phyloP scores from a whole-genome alignment of 2,329 filamentous ascomycete species.

The Pyrenochaeta sp. region DNA sequence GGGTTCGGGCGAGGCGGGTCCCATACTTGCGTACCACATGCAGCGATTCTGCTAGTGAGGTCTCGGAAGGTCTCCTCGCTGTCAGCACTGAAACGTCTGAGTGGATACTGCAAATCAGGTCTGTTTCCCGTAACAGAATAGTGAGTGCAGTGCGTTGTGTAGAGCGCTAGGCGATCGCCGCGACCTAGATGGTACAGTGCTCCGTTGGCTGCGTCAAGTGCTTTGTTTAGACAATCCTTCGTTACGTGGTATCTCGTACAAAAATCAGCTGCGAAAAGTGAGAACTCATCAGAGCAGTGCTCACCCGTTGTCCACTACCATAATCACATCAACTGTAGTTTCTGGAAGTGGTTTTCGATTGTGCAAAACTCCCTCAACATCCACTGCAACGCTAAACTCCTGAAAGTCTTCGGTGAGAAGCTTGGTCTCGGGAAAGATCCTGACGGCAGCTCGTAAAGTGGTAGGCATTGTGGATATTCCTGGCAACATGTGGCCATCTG shows the following conservation, averaged over 20 bases:
- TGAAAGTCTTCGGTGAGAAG: conserved; percentile 27
- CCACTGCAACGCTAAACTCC: conserved; percentile 42
- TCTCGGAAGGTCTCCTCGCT: conserved; percentile 26
- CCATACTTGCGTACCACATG: conserved; percentile 34
- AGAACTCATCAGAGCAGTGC: background rate
- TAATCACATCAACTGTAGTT: conserved; percentile 41
- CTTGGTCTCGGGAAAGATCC: conserved; percentile 30
- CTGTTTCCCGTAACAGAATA: conserved; percentile 33
- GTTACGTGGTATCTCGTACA: conserved; percentile 39
- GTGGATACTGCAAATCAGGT: conserved; percentile 35
- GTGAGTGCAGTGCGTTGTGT: conserved; percentile 43
- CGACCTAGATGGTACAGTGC: conserved; percentile 26
- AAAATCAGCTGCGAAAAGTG: conserved; percentile 4
- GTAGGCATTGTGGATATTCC: conserved; percentile 16
- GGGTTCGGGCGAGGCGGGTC: conserved; percentile 40
- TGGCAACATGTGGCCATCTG: background rate
- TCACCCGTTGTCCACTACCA: conserved; percentile 52
- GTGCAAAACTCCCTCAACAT: conserved; percentile 40
- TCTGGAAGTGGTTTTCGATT: conserved; percentile 26
- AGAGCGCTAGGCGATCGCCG: conserved; percentile 40
- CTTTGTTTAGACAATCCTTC: conserved; percentile 31
- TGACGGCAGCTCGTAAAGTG: conserved; percentile 31
- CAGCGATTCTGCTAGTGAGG: conserved; percentile 26
- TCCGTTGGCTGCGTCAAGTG: conserved; percentile 26
- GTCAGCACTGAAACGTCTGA: conserved; percentile 22